Base-by-base conservation (phyloP, 148 eudicot genomes). In the Chenopodium quinoa region DNA sequence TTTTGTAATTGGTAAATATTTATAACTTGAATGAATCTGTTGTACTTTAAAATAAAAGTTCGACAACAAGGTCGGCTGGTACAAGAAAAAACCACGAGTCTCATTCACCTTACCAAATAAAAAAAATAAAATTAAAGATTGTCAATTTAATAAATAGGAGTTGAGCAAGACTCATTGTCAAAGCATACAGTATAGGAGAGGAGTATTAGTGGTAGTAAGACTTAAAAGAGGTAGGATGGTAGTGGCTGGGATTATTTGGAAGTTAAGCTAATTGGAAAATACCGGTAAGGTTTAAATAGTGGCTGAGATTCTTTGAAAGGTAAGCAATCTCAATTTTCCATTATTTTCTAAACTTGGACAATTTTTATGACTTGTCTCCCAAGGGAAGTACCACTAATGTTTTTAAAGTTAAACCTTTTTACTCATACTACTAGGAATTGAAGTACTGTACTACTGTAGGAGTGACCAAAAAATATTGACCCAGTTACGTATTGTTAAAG, bases 171-270 rank as follows among this genome's bases (percentile, higher is more conserved):
- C 25, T n/a, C 25, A 1, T 62, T 31, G 72, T 16, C 72, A 69
- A 11, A 69, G 9, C 72, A 32, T 69, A 32, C 19, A 69, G 37
- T 14, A 4, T 47, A 69, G n/a, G n/a, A 69, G 44, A 14, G 64
- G 32, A 6, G 1, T 5, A 69, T 67, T 56, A 22, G n/a, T 46
- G 32, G 58, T 52, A 68, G 58, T 52, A 68, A 52, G 47, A 32
- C 22, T 40, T 71, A 13, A 71, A 34, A 34, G 32, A 44, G 72
- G 71, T 34, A 23, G 70, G 48, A 11, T 23, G 31, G 72, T 67
- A 78, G 73, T 65, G 82, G 77, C 52, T 20, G 47, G 25, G 69
- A 72, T 80, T 60, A 37, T 80, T 80, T 80, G 75, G 27, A 80
- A 72, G 82, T 48, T 23, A 79, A 79, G 82, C 34, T 40, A 56